Conservation (phyloP, 495 filamentous ascomycete species). For the Pseudoneurospora amorphoporcata region DNA sequence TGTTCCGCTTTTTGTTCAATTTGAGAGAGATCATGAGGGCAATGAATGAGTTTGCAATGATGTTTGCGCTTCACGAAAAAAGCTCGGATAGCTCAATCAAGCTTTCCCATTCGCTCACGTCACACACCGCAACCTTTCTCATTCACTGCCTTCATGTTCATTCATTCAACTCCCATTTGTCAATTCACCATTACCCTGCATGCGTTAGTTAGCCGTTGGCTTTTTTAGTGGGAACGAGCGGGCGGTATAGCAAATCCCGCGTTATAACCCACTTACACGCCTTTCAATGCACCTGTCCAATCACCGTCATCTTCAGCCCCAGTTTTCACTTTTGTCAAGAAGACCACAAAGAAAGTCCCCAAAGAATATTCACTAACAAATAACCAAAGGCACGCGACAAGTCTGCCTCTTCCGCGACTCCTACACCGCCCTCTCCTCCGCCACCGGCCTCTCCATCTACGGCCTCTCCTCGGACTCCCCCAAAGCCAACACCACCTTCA, state of each 20-base stretch:
- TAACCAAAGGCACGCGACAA: conserved; percentile 69
- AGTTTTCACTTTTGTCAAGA: background rate
- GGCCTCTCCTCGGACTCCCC: conserved; percentile 80
- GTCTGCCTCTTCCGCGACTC: conserved; percentile 85
- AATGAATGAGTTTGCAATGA: background rate
- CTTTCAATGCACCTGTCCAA: background rate
- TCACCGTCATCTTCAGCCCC: background rate
- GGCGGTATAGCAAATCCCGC: background rate
- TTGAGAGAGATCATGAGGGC: background rate
- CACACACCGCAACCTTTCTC: background rate
- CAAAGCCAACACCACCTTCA: conserved; percentile 85
- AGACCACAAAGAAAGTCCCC: background rate
- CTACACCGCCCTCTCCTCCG: conserved; percentile 65
- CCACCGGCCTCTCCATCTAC: conserved; percentile 74
- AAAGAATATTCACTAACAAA: conserved; percentile 11
- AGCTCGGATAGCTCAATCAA: background rate
- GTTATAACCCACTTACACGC: background rate
- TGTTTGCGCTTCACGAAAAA: background rate
- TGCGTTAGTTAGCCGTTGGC: background rate
- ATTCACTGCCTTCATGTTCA: background rate
- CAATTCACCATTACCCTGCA: background rate
- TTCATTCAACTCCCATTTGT: background rate
- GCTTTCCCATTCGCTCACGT: background rate
- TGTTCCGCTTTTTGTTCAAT: background rate
- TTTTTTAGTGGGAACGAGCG: background rate